Conservation (phyloP, 208 protist species). For the Trichomonas tenax region DNA sequence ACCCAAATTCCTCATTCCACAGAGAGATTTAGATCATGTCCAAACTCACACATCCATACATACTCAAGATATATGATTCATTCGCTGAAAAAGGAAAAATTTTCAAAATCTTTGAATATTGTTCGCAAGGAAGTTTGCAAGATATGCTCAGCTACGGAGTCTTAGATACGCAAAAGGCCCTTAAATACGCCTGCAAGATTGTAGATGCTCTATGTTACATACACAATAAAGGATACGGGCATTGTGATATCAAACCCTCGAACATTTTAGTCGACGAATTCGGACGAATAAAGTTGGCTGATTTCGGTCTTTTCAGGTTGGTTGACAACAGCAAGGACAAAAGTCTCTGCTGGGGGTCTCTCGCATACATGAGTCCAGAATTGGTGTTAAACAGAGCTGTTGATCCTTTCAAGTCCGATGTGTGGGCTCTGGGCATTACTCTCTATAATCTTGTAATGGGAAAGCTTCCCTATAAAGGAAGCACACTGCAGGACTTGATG, state of each 20-base stretch:
- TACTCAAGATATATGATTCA: too few relatives aligned
- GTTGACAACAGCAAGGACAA: background rate
- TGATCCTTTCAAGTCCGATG: background rate
- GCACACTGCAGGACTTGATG: background rate
- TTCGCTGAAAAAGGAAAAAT: too few relatives aligned
- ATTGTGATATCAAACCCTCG: background rate
- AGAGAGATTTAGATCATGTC: too few relatives aligned
- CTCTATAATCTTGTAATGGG: background rate
- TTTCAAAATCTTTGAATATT: too few relatives aligned
- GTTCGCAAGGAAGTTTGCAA: too few relatives aligned
- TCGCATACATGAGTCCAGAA: background rate
- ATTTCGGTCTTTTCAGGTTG: background rate
- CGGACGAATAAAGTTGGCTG: background rate
- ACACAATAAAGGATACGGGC: background rate
- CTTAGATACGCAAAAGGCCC: too few relatives aligned
- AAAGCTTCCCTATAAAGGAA: background rate
- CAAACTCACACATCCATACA: too few relatives aligned
- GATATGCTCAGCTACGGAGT: too few relatives aligned
- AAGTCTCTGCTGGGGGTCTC: background rate
- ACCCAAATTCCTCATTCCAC: too few relatives aligned
- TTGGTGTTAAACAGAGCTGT: background rate
- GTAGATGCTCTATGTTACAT: background rate
- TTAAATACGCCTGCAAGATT: background rate
- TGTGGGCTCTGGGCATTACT: background rate
- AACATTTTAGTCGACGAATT: background rate